Conservation (phyloP, 805 yeast species). For the Teunomyces tritomae region DNA sequence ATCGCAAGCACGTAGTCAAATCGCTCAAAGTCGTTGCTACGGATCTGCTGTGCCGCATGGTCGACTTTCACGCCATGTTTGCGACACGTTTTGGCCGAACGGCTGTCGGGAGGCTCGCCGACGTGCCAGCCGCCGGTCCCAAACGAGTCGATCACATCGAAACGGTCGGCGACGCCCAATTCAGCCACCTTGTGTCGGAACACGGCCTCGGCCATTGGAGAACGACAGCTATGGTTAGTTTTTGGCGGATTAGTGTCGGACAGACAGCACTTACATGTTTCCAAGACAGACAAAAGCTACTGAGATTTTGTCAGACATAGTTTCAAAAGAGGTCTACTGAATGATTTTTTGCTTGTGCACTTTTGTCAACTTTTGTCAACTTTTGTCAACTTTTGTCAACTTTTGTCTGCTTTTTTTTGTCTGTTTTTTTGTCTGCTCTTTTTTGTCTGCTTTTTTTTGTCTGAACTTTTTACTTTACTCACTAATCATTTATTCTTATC, state of each 20-base stretch:
- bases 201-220: constrained; percentile 98
- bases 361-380: too few species aligned
- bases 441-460: neutral
- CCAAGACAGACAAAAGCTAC: constrained; percentile 93
- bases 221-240: constrained; percentile 64
- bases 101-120: constrained; percentile 78
- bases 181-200: constrained; percentile 63
- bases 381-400: too few species aligned
- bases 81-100: constrained; percentile 68
- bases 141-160: constrained; percentile 71
- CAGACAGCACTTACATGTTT: constrained; percentile 57
- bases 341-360: too few species aligned
- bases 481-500: neutral
- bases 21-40: constrained; percentile 45
- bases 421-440: too few species aligned
- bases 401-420: too few species aligned
- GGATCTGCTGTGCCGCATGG: constrained; percentile 74
- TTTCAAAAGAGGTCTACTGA: neutral
- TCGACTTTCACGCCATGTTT: constrained; percentile 70
- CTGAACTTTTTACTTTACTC: neutral
- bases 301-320: constrained; percentile 29
- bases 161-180: constrained; percentile 41
- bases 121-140: constrained; percentile 85
- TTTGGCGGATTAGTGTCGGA: neutral
- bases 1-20: constrained; percentile 72